A percentile compares a stretch with the other conserved stretches of the same genome.
Evolutionary conservation across 139 green algal genomes (phyloP).

Genomic region (Chara braunii): DNA sequence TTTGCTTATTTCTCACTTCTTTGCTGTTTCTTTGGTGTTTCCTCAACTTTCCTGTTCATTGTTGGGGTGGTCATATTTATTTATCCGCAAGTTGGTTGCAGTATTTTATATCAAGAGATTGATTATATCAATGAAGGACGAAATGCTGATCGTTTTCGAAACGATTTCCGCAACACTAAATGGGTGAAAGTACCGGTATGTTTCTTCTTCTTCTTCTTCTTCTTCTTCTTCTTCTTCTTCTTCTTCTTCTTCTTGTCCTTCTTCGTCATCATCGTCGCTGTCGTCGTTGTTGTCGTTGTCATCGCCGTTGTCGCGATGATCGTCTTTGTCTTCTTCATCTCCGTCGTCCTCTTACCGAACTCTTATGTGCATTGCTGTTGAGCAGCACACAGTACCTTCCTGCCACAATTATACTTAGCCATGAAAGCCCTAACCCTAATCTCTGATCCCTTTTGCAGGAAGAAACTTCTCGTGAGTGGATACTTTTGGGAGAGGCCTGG

Average conservation of each 20-base stretch:
- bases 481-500: too few species aligned
- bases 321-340: too few species aligned
- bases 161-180: slow-evolving; percentile 56
- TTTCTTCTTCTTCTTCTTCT: slow-evolving; percentile 72
- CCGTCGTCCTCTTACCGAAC: too few species aligned
- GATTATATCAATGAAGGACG: slow-evolving; percentile 85
- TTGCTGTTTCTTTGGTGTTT: slow-evolving; percentile 16
- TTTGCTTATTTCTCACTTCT: slow-evolving; percentile 3
- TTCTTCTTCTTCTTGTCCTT: too few species aligned
- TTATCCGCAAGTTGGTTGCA: not conserved
- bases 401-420: too few species aligned
- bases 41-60: slow-evolving; percentile 35
- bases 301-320: too few species aligned
- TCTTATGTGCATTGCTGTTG: too few species aligned
- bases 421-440: too few species aligned
- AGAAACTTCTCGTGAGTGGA: too few species aligned
- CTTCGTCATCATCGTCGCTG: slow-evolving; percentile 88
- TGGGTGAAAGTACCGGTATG: slow-evolving; percentile 83
- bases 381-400: too few species aligned
- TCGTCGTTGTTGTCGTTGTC: too few species aligned
- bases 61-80: slow-evolving; percentile 9
- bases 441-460: too few species aligned
- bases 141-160: slow-evolving; percentile 81
- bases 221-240: slow-evolving; percentile 66
- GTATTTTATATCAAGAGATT: slow-evolving; percentile 96